Evolutionary conservation across 1,139 yeast genomes (phyloP).

Genomic region (Candida tropicalis): DNA sequence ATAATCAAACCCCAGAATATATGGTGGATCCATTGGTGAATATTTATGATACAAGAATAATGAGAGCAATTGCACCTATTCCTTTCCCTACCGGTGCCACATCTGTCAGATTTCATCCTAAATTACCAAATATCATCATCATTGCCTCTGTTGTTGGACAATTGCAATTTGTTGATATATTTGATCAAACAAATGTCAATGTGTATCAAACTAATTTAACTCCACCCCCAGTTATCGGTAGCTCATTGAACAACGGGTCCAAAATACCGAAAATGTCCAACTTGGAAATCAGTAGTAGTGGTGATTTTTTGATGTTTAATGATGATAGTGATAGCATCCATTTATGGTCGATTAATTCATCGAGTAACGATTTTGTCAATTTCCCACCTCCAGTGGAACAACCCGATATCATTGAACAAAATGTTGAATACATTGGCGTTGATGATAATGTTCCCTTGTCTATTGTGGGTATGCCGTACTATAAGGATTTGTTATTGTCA

Average conservation of each 20-base stretch:
- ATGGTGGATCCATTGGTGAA: constrained; percentile 78
- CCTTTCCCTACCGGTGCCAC: constrained; percentile 92
- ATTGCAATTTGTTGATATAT: constrained; percentile 80
- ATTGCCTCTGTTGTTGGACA: constrained; percentile 81
- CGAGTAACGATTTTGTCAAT: constrained; percentile 44
- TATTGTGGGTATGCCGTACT: constrained; percentile 84
- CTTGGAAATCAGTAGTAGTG: constrained; percentile 74
- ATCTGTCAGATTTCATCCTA: constrained; percentile 83
- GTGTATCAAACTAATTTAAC: constrained; percentile 65
- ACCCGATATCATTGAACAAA: constrained; percentile 40
- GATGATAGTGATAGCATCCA: constrained; percentile 70
- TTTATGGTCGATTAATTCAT: constrained; percentile 65
- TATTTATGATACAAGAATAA: constrained; percentile 75
- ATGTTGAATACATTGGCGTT: constrained; percentile 29
- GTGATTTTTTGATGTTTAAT: constrained; percentile 72
- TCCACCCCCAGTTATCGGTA: constrained; percentile 22
- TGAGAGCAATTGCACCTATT: constrained; percentile 76
- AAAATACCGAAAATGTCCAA: constrained; percentile 44
- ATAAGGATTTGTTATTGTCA: constrained; percentile 74
- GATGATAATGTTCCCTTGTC: constrained; percentile 61
- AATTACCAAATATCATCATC: constrained; percentile 74
- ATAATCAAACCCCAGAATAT: constrained; percentile 26
- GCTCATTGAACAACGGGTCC: constrained; percentile 14
- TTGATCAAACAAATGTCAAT: constrained; percentile 68
- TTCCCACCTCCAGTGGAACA: constrained; percentile 54